Evolutionary conservation across 2,329 filamentous ascomycete species (phyloP).

Genomic region (Juglanconis juglandina): DNA sequence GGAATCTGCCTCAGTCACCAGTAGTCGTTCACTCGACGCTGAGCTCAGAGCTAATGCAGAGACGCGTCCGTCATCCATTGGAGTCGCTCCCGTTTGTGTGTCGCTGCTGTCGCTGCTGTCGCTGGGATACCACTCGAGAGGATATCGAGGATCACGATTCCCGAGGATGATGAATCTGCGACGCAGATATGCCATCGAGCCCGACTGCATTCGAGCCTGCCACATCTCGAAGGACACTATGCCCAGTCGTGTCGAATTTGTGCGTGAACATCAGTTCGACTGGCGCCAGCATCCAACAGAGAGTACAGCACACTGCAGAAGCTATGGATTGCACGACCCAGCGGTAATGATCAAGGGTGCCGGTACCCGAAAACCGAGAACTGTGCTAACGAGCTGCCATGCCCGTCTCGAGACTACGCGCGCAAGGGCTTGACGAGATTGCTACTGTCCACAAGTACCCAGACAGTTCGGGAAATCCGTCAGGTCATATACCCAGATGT

Average conservation of each 20-base stretch:
- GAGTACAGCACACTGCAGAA: background rate
- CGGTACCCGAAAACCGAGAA: too few species aligned
- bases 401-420: too few species aligned
- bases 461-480: too few species aligned
- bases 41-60: constrained; percentile 13
- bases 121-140: background rate
- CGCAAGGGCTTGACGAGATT: too few species aligned
- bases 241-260: background rate
- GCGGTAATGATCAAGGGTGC: too few species aligned
- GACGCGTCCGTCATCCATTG: background rate
- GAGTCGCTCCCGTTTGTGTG: background rate
- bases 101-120: background rate
- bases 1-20: constrained; percentile 5
- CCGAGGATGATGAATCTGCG: constrained; percentile 1
- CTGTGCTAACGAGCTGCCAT: too few species aligned
- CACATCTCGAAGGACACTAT: background rate
- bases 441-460: too few species aligned
- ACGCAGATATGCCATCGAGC: background rate
- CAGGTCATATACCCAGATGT: too few species aligned
- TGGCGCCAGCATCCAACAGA: background rate
- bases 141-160: background rate
- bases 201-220: background rate
- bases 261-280: constrained; percentile 3
- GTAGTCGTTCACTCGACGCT: background rate
- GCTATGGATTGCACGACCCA: background rate